Conservation (phyloP, 202 grass and related monocot species). For the Dendrocalamus latiflorus region DNA sequence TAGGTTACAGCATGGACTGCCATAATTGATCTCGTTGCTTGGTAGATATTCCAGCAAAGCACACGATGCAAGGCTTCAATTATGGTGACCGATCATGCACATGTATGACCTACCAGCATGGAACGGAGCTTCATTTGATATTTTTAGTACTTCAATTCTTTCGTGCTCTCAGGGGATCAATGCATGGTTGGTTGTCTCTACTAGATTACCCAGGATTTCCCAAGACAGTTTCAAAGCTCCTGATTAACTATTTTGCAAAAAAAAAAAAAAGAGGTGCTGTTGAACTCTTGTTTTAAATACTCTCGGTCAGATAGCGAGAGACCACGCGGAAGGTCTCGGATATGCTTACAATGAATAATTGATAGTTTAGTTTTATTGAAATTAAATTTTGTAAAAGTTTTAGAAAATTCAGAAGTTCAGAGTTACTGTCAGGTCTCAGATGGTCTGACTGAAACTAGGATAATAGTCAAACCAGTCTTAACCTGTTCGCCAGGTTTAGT, state of each 20-base stretch:
- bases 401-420: too few species aligned
- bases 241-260: background rate
- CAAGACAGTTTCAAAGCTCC: background rate
- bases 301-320: background rate
- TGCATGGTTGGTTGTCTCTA: background rate
- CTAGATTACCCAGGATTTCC: background rate
- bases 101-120: background rate
- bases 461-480: too few species aligned
- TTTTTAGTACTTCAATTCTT: background rate
- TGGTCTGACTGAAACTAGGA: too few species aligned
- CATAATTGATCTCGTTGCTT: background rate
- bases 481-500: too few species aligned
- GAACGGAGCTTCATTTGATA: background rate
- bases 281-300: background rate
- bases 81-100: background rate
- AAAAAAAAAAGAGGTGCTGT: background rate
- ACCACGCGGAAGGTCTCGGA: too few species aligned
- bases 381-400: too few species aligned
- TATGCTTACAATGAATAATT: too few species aligned
- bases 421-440: too few species aligned
- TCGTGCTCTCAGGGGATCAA: slow-evolving; percentile 12
- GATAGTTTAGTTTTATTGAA: too few species aligned
- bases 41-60: slow-evolving; percentile 10
- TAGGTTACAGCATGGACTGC: background rate
- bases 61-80: slow-evolving; percentile 11